Evolutionary conservation across 1,284 basidiomycete species (phyloP).

Genomic region (Neolentinus lepideus): DNA sequence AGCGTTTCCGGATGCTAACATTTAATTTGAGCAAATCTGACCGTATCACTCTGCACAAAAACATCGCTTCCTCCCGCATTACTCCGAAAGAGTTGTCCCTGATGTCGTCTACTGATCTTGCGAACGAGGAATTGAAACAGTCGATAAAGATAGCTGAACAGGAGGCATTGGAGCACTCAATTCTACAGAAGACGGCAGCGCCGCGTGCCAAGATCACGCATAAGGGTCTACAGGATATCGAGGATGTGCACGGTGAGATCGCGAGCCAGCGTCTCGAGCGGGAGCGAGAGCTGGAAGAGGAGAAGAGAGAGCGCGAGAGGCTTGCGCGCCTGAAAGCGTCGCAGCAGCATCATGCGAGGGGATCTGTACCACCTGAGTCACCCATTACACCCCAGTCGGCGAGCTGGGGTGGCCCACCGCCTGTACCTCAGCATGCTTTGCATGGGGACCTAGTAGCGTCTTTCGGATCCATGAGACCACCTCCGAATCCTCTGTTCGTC

Average conservation of each 20-base stretch:
- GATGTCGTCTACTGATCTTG: slow-evolving; percentile 82
- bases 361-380: slow-evolving; percentile 58
- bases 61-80: slow-evolving; percentile 61
- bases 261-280: slow-evolving; percentile 35
- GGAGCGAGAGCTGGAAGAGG: slow-evolving; percentile 51
- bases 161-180: slow-evolving; percentile 76
- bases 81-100: slow-evolving; percentile 63
- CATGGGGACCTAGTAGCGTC: slow-evolving; percentile 19
- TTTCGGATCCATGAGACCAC: slow-evolving; percentile 19
- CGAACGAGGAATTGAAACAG: slow-evolving; percentile 75
- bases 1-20: slow-evolving; percentile 76
- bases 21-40: slow-evolving; percentile 77
- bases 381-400: slow-evolving; percentile 37
- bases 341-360: slow-evolving; percentile 11
- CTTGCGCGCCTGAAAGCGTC: slow-evolving; percentile 44
- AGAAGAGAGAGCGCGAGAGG: slow-evolving; percentile 58
- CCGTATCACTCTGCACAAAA: slow-evolving; percentile 64
- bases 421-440: slow-evolving; percentile 36
- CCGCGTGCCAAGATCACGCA: slow-evolving; percentile 85
- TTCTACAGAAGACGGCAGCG: slow-evolving; percentile 60
- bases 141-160: slow-evolving; percentile 75
- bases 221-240: slow-evolving; percentile 84
- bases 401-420: slow-evolving; percentile 55
- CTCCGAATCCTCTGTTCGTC: slow-evolving; percentile 31
- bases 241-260: slow-evolving; percentile 56